Percentiles rank a stretch among this genome's conserved stretches.
phyloP scores from a whole-genome alignment of 1,139 yeast species.

The Geotrichum histeridarum region DNA sequence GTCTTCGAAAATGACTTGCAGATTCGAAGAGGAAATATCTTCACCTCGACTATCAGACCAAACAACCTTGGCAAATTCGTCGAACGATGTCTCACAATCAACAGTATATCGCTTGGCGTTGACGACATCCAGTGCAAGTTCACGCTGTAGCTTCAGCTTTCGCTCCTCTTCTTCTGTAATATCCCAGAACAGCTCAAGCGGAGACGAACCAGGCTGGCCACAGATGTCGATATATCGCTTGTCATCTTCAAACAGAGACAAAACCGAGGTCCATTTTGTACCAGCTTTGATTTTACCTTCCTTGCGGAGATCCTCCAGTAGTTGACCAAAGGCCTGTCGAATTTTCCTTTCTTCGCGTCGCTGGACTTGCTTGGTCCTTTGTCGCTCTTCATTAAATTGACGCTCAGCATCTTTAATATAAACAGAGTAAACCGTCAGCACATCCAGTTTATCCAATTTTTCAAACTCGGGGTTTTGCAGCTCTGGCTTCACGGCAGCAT shows the following conservation, averaged over 20 bases:
- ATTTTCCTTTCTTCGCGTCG: conserved; percentile 56
- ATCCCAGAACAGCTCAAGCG: conserved; percentile 77
- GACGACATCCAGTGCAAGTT: conserved; percentile 51
- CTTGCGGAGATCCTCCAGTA: conserved; percentile 42
- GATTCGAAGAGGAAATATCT: conserved; percentile 21
- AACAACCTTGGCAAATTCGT: conserved; percentile 29
- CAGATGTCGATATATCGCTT: conserved; percentile 56
- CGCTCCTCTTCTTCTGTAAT: conserved; percentile 59
- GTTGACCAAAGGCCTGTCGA: conserved; percentile 51
- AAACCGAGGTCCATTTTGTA: conserved; percentile 57
- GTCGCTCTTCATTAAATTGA: conserved; percentile 36
- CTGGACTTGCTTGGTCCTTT: conserved; percentile 42
- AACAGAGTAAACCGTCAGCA: conserved; percentile 50
- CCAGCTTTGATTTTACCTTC: conserved; percentile 49
- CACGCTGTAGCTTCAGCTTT: conserved; percentile 53
- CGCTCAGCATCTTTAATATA: conserved; percentile 46
- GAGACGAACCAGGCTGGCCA: conserved; percentile 76
- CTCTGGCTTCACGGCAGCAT: conserved; percentile 41
- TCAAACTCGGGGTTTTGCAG: conserved; percentile 56
- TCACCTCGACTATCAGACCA: conserved; percentile 23
- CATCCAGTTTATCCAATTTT: conserved; percentile 53
- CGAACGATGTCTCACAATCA: conserved; percentile 25
- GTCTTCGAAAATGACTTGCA: conserved; percentile 22
- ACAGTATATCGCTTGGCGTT: conserved; percentile 34
- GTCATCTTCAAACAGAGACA: conserved; percentile 51